Evolutionary conservation across 2,329 filamentous ascomycete genomes (phyloP).

Genomic region (Davidsoniella neocaledoniae): DNA sequence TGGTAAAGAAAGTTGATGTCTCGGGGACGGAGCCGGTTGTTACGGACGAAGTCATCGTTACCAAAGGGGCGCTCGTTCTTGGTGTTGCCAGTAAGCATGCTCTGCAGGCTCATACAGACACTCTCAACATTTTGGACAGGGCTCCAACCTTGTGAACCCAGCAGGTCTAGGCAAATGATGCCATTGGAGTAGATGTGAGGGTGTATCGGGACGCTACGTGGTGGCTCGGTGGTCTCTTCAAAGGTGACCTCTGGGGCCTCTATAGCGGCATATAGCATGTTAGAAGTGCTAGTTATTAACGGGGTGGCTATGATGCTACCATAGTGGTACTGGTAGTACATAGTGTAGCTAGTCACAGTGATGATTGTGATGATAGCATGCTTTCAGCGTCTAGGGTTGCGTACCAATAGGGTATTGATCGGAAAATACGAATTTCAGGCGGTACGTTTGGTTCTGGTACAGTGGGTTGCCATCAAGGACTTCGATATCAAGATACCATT

Average conservation of each 20-base stretch:
- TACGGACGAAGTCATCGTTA: constrained; percentile 73
- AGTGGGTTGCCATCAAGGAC: constrained; percentile 84
- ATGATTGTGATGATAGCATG: not conserved
- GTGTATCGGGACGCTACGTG: constrained; percentile 68
- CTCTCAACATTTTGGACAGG: constrained; percentile 95
- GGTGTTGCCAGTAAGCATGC: constrained; percentile 91
- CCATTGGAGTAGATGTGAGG: constrained; percentile 98
- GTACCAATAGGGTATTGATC: constrained; percentile 78
- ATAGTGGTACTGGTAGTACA: not conserved
- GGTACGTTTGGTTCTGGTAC: constrained; percentile 63
- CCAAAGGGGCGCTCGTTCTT: constrained; percentile 82
- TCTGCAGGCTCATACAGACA: constrained; percentile 92
- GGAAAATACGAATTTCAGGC: constrained; percentile 76
- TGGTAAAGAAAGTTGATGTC: constrained; percentile 94
- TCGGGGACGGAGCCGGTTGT: constrained; percentile 60
- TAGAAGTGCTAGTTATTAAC: not conserved
- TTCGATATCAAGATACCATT: constrained; percentile 84
- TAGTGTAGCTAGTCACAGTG: not conserved
- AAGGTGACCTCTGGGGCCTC: constrained; percentile 94
- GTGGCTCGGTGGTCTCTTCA: constrained; percentile 36
- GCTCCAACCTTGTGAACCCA: constrained; percentile 79
- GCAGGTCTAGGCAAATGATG: constrained; percentile 91
- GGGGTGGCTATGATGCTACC: not conserved
- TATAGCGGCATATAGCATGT: constrained; percentile 21
- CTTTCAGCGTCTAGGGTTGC: constrained; percentile 12